Evolutionary conservation across 345 rosid species (phyloP).

Genomic region (Syzygium aqueum): DNA sequence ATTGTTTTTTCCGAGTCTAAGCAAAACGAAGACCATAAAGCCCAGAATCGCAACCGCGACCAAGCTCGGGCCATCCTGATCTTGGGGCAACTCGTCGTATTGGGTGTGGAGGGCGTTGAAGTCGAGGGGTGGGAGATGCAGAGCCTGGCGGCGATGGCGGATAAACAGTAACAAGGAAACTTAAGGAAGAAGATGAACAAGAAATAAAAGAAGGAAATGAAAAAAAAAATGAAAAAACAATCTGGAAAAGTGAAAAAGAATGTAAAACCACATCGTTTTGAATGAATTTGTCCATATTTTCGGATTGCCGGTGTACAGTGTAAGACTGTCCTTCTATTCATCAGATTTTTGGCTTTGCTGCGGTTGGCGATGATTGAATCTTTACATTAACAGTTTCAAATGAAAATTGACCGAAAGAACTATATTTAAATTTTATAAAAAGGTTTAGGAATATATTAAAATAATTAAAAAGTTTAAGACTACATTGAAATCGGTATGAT

Average conservation of each 20-base stretch:
- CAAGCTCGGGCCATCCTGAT: neutral
- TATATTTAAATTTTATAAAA: no score
- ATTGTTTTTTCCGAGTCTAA: neutral
- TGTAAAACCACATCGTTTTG: neutral
- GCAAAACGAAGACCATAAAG: neutral
- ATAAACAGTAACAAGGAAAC: neutral
- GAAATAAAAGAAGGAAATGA: neutral
- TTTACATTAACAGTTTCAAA: neutral
- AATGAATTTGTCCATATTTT: neutral
- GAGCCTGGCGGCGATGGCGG: neutral
- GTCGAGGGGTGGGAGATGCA: neutral
- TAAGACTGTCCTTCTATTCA: fast-evolving
- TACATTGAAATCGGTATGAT: no score
- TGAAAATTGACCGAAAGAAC: fast-evolving
- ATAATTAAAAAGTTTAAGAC: no score
- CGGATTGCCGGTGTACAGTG: fast-evolving
- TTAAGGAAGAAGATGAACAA: neutral
- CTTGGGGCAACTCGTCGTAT: neutral
- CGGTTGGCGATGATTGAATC: fast-evolving
- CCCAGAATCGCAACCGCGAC: neutral
- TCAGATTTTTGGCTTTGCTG: no score
- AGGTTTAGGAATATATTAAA: no score
- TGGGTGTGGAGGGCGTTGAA: neutral
- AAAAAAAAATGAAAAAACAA: neutral
- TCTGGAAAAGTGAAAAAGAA: neutral